Base-by-base conservation (phyloP, 805 yeast species). In the Barnettozyma botsteinii region DNA sequence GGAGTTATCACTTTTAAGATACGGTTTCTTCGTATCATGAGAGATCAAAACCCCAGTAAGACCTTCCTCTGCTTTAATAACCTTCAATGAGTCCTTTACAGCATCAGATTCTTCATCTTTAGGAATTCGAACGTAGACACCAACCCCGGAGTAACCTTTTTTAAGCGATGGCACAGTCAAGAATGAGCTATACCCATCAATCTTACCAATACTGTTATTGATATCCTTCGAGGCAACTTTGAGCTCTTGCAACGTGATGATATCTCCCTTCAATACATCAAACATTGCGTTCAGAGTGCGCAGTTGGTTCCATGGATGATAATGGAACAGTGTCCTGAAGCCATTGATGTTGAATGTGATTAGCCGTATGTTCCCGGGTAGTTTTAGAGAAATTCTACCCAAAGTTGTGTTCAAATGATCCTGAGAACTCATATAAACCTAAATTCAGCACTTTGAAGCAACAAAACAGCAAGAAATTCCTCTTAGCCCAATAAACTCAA, bases 141-240 rank as follows among this genome's bases (percentile, higher is more conserved):
- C 95, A 1, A 91, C 97, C 0, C 98, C 98, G 41, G 91, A 76
- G 57, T 93, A 93, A 0, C 98, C 98, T 53, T 79, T 84, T 55
- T 78, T 84, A 3, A 56, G 42, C 10, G 56, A 58, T 0, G 96
- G 95, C 11, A 87, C 64, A 0, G 91, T 69, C 25, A 87, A 73
- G 51, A 78, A 91, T 2, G 84, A 69, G 19, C 70, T 64, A 54
- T 71, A 91, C 1, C 79, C 77, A 1, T 69, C 66, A 0, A 82
- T 61, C 28, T 71, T 62, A 2, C 77, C 78, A 61, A 77, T 64
- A 25, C 56, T 60, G n/a, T 62, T 48, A 15, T 72, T 66, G 3
- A 80, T 53, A 41, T 73, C 74, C 22, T 57, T 55, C n/a, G 63
- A 55, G 32, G 81, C 76, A 5, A 84, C 64, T 57, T 91, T 91